Evolutionary conservation across 2,329 filamentous ascomycete genomes (phyloP).

Genomic region (Calycina marina): DNA sequence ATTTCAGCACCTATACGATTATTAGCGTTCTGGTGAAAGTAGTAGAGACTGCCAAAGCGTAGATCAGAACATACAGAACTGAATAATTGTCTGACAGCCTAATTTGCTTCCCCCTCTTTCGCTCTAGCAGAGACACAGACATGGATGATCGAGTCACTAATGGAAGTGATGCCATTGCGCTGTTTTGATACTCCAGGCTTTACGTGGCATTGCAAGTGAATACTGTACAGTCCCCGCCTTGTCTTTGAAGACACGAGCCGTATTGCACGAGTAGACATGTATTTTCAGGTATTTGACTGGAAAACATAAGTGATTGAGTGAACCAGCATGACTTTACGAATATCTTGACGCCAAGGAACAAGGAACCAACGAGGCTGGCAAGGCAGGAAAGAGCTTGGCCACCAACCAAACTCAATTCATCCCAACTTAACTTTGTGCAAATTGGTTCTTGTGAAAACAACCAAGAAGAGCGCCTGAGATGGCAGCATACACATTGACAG

Average conservation of each 20-base stretch:
- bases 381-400: no score
- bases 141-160: constrained; percentile 43
- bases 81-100: constrained; percentile 46
- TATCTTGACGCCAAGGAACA: no score
- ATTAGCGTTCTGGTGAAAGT: not conserved
- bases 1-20: constrained; percentile 33
- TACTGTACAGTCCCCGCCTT: constrained; percentile 29
- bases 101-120: constrained; percentile 54
- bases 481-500: constrained; percentile 47
- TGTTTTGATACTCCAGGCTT: constrained; percentile 49
- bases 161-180: constrained; percentile 42
- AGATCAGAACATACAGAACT: constrained; percentile 40
- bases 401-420: no score
- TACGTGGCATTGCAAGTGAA: constrained; percentile 51
- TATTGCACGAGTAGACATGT: constrained; percentile 25
- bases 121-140: constrained; percentile 52
- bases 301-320: no score
- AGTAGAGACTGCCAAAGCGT: not conserved
- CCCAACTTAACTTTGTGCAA: no score
- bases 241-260: constrained; percentile 33
- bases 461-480: no score
- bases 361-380: no score
- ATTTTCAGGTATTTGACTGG: no score
- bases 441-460: no score
- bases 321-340: no score